A percentile compares a stretch with the other conserved stretches of the same genome.
phyloP scores from a whole-genome alignment of 768 basidiomycete genomes.

The Trametes coccinea region DNA sequence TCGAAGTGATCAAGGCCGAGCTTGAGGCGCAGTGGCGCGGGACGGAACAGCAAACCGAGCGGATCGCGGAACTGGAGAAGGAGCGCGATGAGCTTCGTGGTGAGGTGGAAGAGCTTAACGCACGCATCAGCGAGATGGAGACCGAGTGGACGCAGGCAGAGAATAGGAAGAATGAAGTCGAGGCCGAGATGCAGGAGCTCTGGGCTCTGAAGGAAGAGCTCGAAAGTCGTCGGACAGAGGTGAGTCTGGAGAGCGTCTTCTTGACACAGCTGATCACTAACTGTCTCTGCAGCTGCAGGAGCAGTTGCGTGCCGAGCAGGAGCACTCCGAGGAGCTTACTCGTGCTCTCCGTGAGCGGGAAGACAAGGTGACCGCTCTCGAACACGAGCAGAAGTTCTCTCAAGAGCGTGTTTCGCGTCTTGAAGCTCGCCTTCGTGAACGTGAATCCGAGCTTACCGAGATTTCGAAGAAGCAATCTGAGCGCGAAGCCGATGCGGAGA shows the following conservation, averaged over 20 bases:
- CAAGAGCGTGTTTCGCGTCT: slow-evolving; percentile 54
- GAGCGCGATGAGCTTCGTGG: slow-evolving; percentile 33
- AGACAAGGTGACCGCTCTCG: slow-evolving; percentile 49
- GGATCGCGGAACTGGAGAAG: slow-evolving; percentile 38
- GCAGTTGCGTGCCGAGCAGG: slow-evolving; percentile 53
- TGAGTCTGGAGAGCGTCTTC: slow-evolving; percentile 29
- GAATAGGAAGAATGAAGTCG: slow-evolving; percentile 54
- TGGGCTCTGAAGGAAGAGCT: slow-evolving; percentile 52
- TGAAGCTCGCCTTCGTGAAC: slow-evolving; percentile 55
- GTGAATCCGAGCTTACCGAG: slow-evolving; percentile 56
- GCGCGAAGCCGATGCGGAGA: slow-evolving; percentile 53
- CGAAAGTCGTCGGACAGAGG: slow-evolving; percentile 58
- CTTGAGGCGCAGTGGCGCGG: slow-evolving; percentile 72
- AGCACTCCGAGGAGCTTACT: slow-evolving; percentile 49
- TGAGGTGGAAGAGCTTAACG: slow-evolving; percentile 39
- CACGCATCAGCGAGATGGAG: slow-evolving; percentile 48
- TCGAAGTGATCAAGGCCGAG: slow-evolving; percentile 53
- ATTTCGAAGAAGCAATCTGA: slow-evolving; percentile 47
- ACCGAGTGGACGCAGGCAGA: slow-evolving; percentile 57
- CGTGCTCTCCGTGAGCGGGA: slow-evolving; percentile 54
- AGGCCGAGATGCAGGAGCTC: slow-evolving; percentile 54
- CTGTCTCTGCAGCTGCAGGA: slow-evolving; percentile 47
- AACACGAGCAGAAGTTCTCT: slow-evolving; percentile 56
- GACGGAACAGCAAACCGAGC: slow-evolving; percentile 57
- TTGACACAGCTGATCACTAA: background rate